phyloP scores from a whole-genome alignment of 208 protist species.

The Jaenimonas drosophilae region DNA sequence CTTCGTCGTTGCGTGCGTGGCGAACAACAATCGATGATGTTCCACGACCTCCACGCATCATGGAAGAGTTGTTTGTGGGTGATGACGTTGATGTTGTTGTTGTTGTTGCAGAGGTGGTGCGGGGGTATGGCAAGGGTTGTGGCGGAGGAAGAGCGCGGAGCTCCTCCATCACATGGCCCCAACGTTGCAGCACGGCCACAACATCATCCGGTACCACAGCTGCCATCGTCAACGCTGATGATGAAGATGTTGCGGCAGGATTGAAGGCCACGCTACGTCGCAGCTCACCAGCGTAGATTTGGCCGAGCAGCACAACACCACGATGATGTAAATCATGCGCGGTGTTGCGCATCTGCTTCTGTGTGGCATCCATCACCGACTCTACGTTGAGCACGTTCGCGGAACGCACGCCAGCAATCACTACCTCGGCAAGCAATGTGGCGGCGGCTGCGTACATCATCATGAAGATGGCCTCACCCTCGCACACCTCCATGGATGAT shows the following conservation, averaged over 20 bases:
- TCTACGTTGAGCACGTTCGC: too few species aligned
- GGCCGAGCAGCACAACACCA: conserved; percentile 42
- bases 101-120: not conserved
- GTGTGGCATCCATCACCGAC: too few species aligned
- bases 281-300: too few species aligned
- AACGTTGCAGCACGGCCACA: conserved; percentile 37
- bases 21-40: conserved; percentile 10
- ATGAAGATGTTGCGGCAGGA: not conserved
- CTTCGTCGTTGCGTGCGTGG: conserved; percentile 45
- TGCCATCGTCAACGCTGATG: not conserved
- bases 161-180: conserved; percentile 19
- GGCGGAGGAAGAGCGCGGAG: conserved; percentile 18
- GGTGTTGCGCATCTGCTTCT: conserved; percentile 6
- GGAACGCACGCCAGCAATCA: too few species aligned
- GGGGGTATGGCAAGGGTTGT: conserved; percentile 9
- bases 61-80: too few species aligned
- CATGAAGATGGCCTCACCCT: too few species aligned
- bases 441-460: too few species aligned
- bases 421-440: too few species aligned
- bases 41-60: conserved; percentile 8
- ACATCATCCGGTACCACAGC: too few species aligned
- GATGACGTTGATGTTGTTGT: too few species aligned
- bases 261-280: too few species aligned
- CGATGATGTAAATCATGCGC: conserved; percentile 32
- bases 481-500: too few species aligned